Conservation (phyloP, 1,284 basidiomycete genomes). For the Ustilago loliicola region DNA sequence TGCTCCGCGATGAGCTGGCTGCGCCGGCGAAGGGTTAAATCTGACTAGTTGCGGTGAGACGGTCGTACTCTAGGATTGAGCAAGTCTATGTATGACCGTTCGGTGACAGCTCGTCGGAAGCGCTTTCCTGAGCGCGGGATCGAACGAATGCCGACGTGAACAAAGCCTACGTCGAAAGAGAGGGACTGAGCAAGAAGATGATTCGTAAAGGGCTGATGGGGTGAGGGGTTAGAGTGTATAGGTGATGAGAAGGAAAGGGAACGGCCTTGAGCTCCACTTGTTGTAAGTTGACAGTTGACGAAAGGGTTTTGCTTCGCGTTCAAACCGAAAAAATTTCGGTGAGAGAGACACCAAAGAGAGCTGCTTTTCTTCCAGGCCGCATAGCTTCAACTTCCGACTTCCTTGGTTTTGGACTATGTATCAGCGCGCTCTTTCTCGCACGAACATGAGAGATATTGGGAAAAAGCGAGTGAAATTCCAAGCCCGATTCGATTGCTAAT, state of each 20-base stretch:
- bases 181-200: too few species aligned
- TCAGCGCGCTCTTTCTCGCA: background rate
- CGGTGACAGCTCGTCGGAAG: background rate
- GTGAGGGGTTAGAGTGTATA: too few species aligned
- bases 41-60: too few species aligned
- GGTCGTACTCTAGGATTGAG: background rate
- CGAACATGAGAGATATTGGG: background rate
- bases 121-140: too few species aligned
- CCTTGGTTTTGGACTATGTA: constrained; percentile 6
- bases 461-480: background rate
- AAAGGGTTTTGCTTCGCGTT: background rate
- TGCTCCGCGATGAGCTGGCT: background rate
- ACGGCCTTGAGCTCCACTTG: background rate
- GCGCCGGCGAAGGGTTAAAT: background rate
- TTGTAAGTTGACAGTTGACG: background rate
- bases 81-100: too few species aligned
- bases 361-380: constrained; percentile 3
- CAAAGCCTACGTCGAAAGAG: too few species aligned
- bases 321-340: constrained; percentile 20
- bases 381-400: constrained; percentile 12
- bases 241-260: background rate
- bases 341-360: background rate
- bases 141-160: too few species aligned
- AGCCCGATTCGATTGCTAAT: background rate
- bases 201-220: too few species aligned